Conservation (phyloP, 2,329 filamentous ascomycete species). For the Coniochaeta sp. region DNA sequence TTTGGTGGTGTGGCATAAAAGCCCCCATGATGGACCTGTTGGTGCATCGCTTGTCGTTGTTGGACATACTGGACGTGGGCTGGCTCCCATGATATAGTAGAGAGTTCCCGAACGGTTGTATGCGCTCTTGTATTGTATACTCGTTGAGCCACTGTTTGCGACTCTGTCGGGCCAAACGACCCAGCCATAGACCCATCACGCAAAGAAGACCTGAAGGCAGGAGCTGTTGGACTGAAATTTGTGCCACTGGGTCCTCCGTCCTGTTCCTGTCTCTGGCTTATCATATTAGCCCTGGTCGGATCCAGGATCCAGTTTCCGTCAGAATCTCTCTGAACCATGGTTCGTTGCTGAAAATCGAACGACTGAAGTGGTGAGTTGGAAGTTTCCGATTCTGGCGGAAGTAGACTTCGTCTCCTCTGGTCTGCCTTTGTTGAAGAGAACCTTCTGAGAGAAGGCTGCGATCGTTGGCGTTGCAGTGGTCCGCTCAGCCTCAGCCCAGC, state of each 20-base stretch:
- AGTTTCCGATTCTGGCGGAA: not conserved
- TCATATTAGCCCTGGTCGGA: not conserved
- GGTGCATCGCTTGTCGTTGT: not conserved
- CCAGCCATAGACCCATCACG: not conserved
- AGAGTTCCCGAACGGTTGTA: not conserved
- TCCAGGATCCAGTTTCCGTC: not conserved
- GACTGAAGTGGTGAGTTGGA: not conserved
- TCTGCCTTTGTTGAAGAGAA: not conserved
- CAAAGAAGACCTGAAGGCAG: not conserved
- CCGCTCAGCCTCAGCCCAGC: not conserved
- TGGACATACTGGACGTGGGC: not conserved
- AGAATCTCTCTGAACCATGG: not conserved
- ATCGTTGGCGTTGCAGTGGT: not conserved
- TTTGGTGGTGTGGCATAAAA: not conserved
- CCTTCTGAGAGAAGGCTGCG: not conserved
- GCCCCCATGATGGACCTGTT: not conserved
- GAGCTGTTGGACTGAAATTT: not conserved
- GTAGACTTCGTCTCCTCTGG: not conserved
- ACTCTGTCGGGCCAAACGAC: not conserved
- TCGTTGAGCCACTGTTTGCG: not conserved
- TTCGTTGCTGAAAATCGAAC: not conserved
- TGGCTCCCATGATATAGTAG: no score
- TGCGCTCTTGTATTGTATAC: not conserved
- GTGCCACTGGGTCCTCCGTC: not conserved
- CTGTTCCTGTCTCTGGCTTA: not conserved